phyloP scores from a whole-genome alignment of 2,329 filamentous ascomycete genomes.

The Neofusicoccum parvum region DNA sequence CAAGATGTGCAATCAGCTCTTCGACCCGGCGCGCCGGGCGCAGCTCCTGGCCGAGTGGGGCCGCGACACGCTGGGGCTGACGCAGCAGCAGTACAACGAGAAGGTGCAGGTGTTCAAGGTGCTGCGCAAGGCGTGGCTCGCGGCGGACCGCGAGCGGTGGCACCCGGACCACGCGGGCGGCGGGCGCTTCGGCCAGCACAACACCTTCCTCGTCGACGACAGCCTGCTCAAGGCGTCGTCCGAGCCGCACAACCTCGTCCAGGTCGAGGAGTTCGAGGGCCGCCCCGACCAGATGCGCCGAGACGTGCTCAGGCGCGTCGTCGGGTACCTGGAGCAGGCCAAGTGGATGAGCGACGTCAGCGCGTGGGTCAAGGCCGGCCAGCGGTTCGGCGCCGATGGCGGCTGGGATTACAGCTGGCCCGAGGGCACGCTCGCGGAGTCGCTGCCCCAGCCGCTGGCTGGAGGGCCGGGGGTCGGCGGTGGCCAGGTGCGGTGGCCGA shows the following conservation, averaged over 20 bases:
- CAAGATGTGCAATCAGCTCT: constrained; percentile 66
- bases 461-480: too few species aligned
- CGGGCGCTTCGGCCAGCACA: constrained; percentile 71
- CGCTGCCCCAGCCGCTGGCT: too few species aligned
- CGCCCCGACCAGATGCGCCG: constrained; percentile 42
- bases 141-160: constrained; percentile 45
- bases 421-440: not conserved
- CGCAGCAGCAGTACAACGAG: constrained; percentile 61
- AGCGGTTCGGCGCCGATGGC: not conserved
- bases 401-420: not conserved
- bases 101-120: constrained; percentile 91
- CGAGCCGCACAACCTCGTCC: constrained; percentile 81
- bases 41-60: constrained; percentile 73
- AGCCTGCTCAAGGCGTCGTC: constrained; percentile 75
- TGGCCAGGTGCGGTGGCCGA: not conserved
- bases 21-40: constrained; percentile 54
- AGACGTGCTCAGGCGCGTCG: constrained; percentile 53
- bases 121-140: constrained; percentile 70
- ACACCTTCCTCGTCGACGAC: constrained; percentile 91
- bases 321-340: constrained; percentile 55
- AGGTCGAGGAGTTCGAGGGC: constrained; percentile 75
- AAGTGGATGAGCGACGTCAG: constrained; percentile 62
- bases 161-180: constrained; percentile 43
- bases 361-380: constrained; percentile 38
- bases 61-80: constrained; percentile 74